Conservation (phyloP, 352 stramenopile species). For the Plasmopara viticola region DNA sequence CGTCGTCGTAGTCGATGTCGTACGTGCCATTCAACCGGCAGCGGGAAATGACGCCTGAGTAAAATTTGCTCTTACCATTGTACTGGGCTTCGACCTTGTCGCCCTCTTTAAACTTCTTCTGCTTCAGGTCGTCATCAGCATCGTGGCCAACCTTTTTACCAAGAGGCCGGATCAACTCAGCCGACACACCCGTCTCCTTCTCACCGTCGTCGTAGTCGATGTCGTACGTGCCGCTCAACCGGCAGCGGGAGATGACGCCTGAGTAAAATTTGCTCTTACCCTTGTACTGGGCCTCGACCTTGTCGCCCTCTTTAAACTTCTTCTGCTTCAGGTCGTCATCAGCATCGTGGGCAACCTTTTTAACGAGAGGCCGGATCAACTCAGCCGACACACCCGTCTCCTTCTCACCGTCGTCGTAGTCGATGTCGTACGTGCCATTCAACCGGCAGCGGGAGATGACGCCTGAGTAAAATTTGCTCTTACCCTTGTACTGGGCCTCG, state of each 20-base stretch:
- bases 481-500: constrained; percentile 53
- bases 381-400: not conserved
- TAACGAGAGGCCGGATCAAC: constrained; percentile 3
- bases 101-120: constrained; percentile 35
- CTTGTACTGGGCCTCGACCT: no score
- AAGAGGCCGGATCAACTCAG: not conserved
- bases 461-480: constrained; percentile 47
- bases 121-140: constrained; percentile 55
- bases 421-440: constrained; percentile 74
- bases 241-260: no score
- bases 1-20: constrained; percentile 61
- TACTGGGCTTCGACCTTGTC: constrained; percentile 58
- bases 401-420: constrained; percentile 36
- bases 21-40: constrained; percentile 62
- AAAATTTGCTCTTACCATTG: constrained; percentile 48
- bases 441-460: constrained; percentile 35
- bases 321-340: not conserved
- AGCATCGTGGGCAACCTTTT: no score
- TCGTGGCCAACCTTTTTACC: no score
- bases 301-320: constrained; percentile 1
- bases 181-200: not conserved
- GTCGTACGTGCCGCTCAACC: no score
- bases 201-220: no score
- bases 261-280: no score
- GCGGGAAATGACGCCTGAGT: constrained; percentile 39